Evolutionary conservation across 768 basidiomycete genomes (phyloP).

Genomic region (Tephrocybe sp.): DNA sequence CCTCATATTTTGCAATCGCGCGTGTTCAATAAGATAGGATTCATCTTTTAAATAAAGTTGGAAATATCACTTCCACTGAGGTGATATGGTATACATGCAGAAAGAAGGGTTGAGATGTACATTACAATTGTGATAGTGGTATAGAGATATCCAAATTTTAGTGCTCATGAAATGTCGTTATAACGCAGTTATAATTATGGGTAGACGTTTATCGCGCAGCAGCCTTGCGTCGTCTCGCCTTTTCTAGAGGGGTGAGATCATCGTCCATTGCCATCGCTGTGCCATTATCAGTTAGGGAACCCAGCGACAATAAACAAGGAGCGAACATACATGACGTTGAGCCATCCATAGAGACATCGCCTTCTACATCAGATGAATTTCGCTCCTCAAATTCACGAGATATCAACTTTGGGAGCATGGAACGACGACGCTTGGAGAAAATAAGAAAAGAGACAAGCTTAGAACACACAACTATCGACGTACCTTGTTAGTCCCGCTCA

Average conservation of each 20-base stretch:
- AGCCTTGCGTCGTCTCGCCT: slow-evolving; percentile 55
- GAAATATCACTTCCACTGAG: no score
- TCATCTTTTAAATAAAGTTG: no score
- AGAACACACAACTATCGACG: not conserved
- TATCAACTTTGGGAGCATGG: slow-evolving; percentile 68
- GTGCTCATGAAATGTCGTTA: no score
- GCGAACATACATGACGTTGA: slow-evolving; percentile 41
- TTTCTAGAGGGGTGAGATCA: slow-evolving; percentile 67
- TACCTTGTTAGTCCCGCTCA: slow-evolving; percentile 68
- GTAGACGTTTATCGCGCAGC: not conserved
- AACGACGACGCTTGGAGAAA: slow-evolving; percentile 60
- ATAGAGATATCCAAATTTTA: no score
- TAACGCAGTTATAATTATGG: no score
- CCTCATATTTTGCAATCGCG: no score
- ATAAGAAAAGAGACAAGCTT: not conserved
- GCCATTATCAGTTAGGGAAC: slow-evolving; percentile 14
- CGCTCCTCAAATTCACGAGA: slow-evolving; percentile 29
- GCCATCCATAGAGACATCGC: slow-evolving; percentile 43
- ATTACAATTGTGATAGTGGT: no score
- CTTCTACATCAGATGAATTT: slow-evolving; percentile 27
- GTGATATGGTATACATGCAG: no score
- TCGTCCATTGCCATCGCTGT: slow-evolving; percentile 49
- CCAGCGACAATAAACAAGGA: not conserved
- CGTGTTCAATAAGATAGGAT: no score
- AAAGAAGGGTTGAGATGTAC: no score